Evolutionary conservation across 768 basidiomycete species (phyloP).

Genomic region (Russula emetica): DNA sequence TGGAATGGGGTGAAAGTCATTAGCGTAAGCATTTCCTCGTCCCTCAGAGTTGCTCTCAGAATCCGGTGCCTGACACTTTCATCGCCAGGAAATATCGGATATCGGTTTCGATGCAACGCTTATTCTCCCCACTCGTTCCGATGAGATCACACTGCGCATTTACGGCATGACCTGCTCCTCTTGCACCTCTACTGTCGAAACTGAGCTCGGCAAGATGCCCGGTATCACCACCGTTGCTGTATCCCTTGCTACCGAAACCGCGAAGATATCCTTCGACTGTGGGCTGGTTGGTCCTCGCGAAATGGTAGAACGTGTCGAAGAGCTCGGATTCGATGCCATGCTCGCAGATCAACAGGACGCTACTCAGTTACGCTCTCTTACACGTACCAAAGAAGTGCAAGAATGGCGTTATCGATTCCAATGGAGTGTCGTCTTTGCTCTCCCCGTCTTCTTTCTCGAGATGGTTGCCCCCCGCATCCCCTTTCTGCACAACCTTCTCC

Average conservation of each 20-base stretch:
- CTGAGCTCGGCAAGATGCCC: slow-evolving; percentile 59
- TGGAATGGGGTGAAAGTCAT: slow-evolving; percentile 84
- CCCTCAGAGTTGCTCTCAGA: background rate
- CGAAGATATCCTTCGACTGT: slow-evolving; percentile 72
- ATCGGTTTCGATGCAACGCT: slow-evolving; percentile 87
- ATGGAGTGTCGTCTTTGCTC: slow-evolving; percentile 69
- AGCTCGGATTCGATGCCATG: slow-evolving; percentile 88
- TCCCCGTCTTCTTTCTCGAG: slow-evolving; percentile 90
- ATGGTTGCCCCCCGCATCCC: slow-evolving; percentile 78
- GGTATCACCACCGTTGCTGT: slow-evolving; percentile 71
- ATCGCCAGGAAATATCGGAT: slow-evolving; percentile 78
- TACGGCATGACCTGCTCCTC: slow-evolving; percentile 91
- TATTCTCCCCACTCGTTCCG: slow-evolving; percentile 60
- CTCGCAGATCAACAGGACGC: slow-evolving; percentile 74
- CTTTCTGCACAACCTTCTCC: slow-evolving; percentile 52
- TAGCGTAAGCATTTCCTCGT: slow-evolving; percentile 47
- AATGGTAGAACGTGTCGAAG: slow-evolving; percentile 81
- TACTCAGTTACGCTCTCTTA: slow-evolving; percentile 81
- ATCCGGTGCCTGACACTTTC: background rate
- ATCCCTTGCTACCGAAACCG: slow-evolving; percentile 71
- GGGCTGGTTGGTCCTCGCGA: slow-evolving; percentile 72
- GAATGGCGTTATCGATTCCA: slow-evolving; percentile 82
- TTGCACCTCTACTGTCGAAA: slow-evolving; percentile 74
- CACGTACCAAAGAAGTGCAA: slow-evolving; percentile 84
- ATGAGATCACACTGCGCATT: slow-evolving; percentile 69